Conservation (phyloP, 257 asterid species). For the Solanum medicagineum region DNA sequence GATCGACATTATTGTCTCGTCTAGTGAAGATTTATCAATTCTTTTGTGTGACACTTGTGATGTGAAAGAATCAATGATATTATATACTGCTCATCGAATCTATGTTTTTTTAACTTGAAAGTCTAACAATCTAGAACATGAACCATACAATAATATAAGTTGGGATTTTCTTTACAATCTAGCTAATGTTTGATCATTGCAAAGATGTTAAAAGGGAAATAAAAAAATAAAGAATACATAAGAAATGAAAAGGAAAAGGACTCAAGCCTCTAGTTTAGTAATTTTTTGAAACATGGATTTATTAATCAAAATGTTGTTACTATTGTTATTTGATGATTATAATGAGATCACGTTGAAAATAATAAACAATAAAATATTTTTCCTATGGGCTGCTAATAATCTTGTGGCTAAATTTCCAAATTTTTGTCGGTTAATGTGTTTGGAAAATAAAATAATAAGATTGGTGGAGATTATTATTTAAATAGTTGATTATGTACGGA, state of each 20-base stretch:
- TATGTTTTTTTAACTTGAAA: not conserved
- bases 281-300: not conserved
- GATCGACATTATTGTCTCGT: not conserved
- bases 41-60: not conserved
- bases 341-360: not conserved
- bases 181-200: not conserved
- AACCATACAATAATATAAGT: not conserved
- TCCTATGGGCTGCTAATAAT: not conserved
- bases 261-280: not conserved
- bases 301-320: not conserved
- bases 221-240: not conserved
- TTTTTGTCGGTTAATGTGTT: not conserved
- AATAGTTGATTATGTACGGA: slow-evolving; percentile 2
- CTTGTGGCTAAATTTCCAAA: not conserved
- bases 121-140: not conserved
- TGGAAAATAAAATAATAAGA: not conserved
- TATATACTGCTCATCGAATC: not conserved
- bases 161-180: not conserved
- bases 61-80: not conserved
- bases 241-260: not conserved
- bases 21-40: not conserved
- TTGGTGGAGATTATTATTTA: not conserved
- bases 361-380: not conserved
- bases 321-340: not conserved
- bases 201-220: not conserved